Evolutionary conservation across 306 rosid species (phyloP).

Genomic region (Malus orientalis): DNA sequence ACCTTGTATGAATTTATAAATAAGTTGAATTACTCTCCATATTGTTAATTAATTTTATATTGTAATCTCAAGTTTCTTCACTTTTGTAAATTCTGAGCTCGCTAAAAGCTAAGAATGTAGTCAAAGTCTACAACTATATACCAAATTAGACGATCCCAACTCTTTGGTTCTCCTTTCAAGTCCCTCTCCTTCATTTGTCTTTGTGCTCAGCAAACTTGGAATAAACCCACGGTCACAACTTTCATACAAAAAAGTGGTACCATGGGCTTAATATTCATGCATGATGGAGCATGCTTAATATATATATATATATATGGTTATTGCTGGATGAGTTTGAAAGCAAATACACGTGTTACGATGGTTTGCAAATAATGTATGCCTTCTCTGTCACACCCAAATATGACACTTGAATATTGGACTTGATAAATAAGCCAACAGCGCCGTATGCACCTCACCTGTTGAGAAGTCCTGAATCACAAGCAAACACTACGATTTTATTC

Average conservation of each 20-base stretch:
- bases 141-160: background rate
- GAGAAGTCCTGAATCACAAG: background rate
- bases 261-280: background rate
- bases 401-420: background rate
- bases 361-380: background rate
- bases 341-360: constrained; percentile 25
- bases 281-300: background rate
- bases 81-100: background rate
- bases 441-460: background rate
- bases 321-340: constrained; percentile 1
- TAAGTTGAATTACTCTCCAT: no score
- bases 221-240: background rate
- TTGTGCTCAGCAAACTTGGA: background rate
- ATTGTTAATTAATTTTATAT: no score
- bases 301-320: background rate
- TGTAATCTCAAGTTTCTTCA: no score
- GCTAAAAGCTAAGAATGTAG: constrained; percentile 20
- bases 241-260: background rate
- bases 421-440: background rate
- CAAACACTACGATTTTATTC: background rate
- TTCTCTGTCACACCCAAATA: background rate
- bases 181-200: background rate
- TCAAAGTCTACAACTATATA: constrained; percentile 25
- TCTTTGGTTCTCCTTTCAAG: background rate
- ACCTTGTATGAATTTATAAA: no score